Percentiles rank a stretch among this genome's conserved stretches.
phyloP scores from a whole-genome alignment of 139 green algal species.

The Diplosphaera chodatii region DNA sequence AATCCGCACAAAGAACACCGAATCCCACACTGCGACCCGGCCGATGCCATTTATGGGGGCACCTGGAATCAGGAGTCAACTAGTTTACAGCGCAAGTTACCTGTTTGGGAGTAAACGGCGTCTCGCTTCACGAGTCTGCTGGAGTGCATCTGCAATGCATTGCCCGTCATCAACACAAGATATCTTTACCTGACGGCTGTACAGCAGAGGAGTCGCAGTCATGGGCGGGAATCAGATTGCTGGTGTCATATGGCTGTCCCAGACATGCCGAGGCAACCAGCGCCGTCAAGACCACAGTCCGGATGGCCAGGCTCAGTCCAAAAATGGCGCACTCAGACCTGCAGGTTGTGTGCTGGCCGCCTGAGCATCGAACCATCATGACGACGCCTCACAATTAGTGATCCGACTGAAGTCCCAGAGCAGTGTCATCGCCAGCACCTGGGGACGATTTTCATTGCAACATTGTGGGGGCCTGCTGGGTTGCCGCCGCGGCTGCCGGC shows the following conservation, averaged over 20 bases:
- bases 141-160: no score
- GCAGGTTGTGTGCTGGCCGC: background rate
- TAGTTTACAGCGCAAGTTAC: background rate
- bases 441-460: no score
- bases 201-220: background rate
- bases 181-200: background rate
- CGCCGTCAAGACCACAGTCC: background rate
- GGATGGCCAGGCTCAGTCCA: background rate
- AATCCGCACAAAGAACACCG: slow-evolving; percentile 71
- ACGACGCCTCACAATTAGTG: no score
- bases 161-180: no score
- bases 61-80: background rate
- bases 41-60: background rate
- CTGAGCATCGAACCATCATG: no score
- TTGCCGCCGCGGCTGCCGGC: no score
- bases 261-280: background rate
- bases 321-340: background rate
- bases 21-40: slow-evolving; percentile 69
- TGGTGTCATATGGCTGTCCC: background rate
- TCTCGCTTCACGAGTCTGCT: background rate
- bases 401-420: no score
- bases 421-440: no score
- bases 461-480: no score
- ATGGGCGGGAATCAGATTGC: background rate
- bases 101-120: no score